A percentile compares a stretch with the other conserved stretches of the same genome.
Evolutionary conservation across 176 grass and related monocot genomes (phyloP).

Genomic region (Eragrostis nindensis): DNA sequence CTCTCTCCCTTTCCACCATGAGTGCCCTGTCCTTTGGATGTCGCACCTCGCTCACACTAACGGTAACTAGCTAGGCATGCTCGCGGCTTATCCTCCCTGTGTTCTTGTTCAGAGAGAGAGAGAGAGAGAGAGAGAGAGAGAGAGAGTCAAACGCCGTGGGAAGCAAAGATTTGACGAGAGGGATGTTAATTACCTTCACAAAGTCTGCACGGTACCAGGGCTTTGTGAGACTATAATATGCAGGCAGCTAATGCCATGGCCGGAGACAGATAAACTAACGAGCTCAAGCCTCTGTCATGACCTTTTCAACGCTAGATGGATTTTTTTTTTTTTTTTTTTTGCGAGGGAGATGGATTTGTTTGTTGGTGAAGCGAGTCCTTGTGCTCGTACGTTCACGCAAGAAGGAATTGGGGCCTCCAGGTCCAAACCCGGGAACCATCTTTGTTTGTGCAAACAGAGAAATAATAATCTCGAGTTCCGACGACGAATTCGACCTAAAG

Average conservation of each 20-base stretch:
- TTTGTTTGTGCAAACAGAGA: neutral
- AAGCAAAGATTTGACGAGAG: neutral
- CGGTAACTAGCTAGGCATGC: constrained; percentile 10
- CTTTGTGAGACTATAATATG: neutral
- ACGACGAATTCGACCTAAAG: neutral
- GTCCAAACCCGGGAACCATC: neutral
- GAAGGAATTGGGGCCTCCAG: neutral
- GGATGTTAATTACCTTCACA: neutral
- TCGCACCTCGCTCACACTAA: neutral
- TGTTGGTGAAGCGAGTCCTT: no score
- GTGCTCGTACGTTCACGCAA: neutral
- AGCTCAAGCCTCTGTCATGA: neutral
- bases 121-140: neutral
- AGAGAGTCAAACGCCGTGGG: constrained; percentile 38
- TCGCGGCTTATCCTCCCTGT: neutral
- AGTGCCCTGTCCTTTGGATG: neutral
- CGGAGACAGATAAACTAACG: neutral
- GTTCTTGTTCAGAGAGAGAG: neutral
- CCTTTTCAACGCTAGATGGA: neutral
- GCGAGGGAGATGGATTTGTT: no score
- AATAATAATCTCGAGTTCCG: neutral
- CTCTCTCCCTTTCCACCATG: constrained; percentile 52
- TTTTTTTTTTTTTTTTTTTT: no score
- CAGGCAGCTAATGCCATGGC: neutral
- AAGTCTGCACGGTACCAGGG: neutral